Conservation (phyloP, 176 grass and related monocot species). For the Rhynchospora tenuis region DNA sequence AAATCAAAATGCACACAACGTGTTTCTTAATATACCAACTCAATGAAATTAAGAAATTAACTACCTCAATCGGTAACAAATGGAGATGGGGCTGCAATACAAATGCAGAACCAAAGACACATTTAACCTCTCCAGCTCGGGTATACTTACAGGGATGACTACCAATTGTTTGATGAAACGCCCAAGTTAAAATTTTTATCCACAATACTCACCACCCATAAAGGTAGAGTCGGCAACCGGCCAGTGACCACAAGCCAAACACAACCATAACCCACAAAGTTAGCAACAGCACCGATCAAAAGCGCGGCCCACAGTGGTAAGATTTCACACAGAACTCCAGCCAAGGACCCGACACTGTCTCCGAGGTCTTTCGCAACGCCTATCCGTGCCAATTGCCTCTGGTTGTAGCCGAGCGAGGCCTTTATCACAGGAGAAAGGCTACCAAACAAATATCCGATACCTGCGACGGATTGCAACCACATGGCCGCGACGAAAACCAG, state of each 20-base stretch:
- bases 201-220: slow-evolving; percentile 51
- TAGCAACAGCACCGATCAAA: slow-evolving; percentile 58
- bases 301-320: slow-evolving; percentile 68
- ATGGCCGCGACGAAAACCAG: slow-evolving; percentile 82
- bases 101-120: neutral
- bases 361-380: slow-evolving; percentile 90
- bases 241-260: slow-evolving; percentile 79
- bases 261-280: slow-evolving; percentile 83
- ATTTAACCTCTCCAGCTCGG: neutral
- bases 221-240: slow-evolving; percentile 46
- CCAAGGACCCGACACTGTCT: slow-evolving; percentile 80
- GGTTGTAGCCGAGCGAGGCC: slow-evolving; percentile 75
- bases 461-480: slow-evolving; percentile 92
- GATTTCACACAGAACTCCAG: slow-evolving; percentile 57
- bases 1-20: neutral
- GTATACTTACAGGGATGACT: neutral
- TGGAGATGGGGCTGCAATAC: neutral
- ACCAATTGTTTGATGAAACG: neutral
- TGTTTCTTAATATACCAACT: neutral
- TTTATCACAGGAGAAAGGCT: slow-evolving; percentile 78
- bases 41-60: neutral
- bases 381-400: slow-evolving; percentile 69
- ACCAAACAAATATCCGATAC: slow-evolving; percentile 87
- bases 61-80: neutral
- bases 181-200: neutral